phyloP scores from a whole-genome alignment of 2,329 filamentous ascomycete species.

The Daldinia sp. region DNA sequence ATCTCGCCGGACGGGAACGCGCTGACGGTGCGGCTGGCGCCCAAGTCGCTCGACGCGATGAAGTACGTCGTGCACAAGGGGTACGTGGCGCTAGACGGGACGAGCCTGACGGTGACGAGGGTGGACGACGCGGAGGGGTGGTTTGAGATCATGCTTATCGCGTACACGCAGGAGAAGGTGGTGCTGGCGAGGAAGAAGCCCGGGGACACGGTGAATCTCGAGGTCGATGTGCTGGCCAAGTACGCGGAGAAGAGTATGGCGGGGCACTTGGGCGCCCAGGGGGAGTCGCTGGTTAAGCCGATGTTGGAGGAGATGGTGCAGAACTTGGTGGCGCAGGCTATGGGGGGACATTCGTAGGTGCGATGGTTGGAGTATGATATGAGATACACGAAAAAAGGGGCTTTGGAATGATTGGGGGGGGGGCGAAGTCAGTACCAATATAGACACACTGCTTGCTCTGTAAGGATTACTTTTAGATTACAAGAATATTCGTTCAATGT shows the following conservation, averaged over 20 bases:
- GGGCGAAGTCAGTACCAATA: neutral
- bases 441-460: too few relatives aligned
- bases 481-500: too few relatives aligned
- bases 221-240: constrained; percentile 89
- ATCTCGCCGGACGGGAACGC: constrained; percentile 88
- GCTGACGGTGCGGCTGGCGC: constrained; percentile 83
- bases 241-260: constrained; percentile 90
- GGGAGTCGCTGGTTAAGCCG: constrained; percentile 60
- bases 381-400: neutral
- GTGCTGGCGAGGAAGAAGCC: constrained; percentile 80
- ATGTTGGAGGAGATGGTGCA: constrained; percentile 77
- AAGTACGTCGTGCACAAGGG: constrained; percentile 96
- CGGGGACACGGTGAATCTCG: constrained; percentile 87
- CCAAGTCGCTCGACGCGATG: constrained; percentile 66
- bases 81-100: constrained; percentile 92
- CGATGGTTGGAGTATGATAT: neutral
- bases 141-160: constrained; percentile 97
- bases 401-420: neutral
- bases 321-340: constrained; percentile 76
- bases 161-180: constrained; percentile 93
- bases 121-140: constrained; percentile 82
- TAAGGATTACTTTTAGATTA: too few relatives aligned
- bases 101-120: constrained; percentile 88
- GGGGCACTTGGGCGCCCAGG: constrained; percentile 73
- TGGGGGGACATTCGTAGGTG: constrained; percentile 48